Conservation (phyloP, 345 rosid genomes). For the Euphorbia lathyris region DNA sequence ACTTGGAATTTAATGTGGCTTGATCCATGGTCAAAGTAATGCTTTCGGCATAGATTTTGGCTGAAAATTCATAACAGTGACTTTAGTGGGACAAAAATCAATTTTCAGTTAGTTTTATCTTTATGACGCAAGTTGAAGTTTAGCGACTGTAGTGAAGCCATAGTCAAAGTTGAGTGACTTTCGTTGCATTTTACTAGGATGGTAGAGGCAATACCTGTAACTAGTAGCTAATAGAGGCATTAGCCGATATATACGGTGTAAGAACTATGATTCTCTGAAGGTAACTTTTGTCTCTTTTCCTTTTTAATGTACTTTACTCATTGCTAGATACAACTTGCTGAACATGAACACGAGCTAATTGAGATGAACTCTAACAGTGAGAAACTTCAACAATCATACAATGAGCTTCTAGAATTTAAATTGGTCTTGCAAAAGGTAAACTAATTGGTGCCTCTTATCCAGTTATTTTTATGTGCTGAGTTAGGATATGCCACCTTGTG, state of each 20-base stretch:
- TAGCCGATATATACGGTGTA: background rate
- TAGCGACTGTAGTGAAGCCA: background rate
- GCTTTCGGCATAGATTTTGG: background rate
- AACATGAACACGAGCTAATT: constrained; percentile 83
- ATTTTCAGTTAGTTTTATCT: too few species aligned
- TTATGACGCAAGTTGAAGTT: too few species aligned
- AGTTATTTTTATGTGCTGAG: background rate
- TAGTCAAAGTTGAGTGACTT: background rate
- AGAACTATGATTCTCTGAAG: background rate
- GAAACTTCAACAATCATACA: constrained; percentile 78
- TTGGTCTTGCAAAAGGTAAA: constrained; percentile 84
- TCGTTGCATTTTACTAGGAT: constrained; percentile 9
- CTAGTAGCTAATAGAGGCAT: background rate
- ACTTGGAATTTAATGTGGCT: background rate
- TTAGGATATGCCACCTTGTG: background rate
- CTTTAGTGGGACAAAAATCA: too few species aligned
- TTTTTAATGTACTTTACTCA: constrained; percentile 11
- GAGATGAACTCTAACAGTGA: constrained; percentile 95
- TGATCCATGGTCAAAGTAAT: background rate
- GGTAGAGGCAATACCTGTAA: background rate
- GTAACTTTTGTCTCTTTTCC: constrained; percentile 10
- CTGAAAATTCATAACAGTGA: background rate
- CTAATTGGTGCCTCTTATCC: constrained; percentile 15
- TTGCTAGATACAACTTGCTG: constrained; percentile 74
- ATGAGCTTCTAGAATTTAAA: constrained; percentile 92